These are phyloP conservation scores for Aspergillus floridensis DNA, from an alignment of 2,329 filamentous ascomycete genomes.

Conservation along the genomic window DNA sequence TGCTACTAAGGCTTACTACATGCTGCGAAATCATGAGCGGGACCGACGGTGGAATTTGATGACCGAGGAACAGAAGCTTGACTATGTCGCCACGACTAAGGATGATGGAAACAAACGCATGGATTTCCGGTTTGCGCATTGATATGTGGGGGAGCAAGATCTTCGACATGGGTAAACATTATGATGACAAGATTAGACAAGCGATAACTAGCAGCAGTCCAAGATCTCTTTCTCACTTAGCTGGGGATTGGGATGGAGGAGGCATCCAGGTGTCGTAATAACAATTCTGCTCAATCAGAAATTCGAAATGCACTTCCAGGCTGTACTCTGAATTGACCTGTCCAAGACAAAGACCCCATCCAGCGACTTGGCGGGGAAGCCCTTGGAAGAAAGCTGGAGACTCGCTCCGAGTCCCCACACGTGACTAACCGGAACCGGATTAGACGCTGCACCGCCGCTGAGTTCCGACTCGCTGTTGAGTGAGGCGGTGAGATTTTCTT, in stretches of 20 bases:
- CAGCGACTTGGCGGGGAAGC: neutral
- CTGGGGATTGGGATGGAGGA: too few relatives aligned
- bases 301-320: too few relatives aligned
- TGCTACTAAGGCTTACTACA: slow-evolving; percentile 34
- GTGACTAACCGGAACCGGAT: neutral
- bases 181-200: too few relatives aligned
- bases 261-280: too few relatives aligned
- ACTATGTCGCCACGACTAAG: slow-evolving; percentile 31
- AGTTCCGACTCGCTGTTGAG: neutral
- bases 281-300: too few relatives aligned
- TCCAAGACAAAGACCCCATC: neutral
- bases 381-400: neutral
- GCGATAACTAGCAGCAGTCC: too few relatives aligned
- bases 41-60: slow-evolving; percentile 34
- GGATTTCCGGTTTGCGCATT: slow-evolving; percentile 38
- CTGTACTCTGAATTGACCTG: too few relatives aligned
- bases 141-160: neutral
- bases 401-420: neutral
- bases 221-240: too few relatives aligned
- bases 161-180: neutral
- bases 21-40: slow-evolving; percentile 26
- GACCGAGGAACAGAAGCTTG: slow-evolving; percentile 26
- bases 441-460: neutral
- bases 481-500: neutral
- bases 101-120: slow-evolving; percentile 36